These are phyloP conservation scores for Candida parachauliodes DNA, from an alignment of 805 yeast species.

Conservation along the genomic window DNA sequence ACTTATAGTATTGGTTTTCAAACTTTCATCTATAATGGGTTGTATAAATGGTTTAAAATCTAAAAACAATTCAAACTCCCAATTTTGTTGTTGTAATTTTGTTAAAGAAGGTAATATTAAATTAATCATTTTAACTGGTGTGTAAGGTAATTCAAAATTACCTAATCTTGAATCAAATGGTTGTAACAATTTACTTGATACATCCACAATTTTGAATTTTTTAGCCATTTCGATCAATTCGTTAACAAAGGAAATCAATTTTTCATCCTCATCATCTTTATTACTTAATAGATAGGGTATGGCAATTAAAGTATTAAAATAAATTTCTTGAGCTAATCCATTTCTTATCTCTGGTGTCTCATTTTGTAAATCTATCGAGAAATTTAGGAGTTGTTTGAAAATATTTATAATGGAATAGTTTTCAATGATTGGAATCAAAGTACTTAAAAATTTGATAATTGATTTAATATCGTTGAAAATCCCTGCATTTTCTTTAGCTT, in stretches of 20 bases:
- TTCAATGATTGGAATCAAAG: slow-evolving; percentile 61
- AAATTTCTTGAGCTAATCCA: slow-evolving; percentile 67
- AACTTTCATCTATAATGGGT: slow-evolving; percentile 31
- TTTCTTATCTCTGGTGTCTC: slow-evolving; percentile 30
- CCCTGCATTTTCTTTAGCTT: slow-evolving; percentile 41
- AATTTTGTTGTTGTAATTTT: slow-evolving; percentile 32
- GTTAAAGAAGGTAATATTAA: slow-evolving; percentile 50
- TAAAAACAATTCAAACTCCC: slow-evolving; percentile 38
- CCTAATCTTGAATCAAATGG: slow-evolving; percentile 35
- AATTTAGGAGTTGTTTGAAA: slow-evolving; percentile 49
- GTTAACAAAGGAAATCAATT: slow-evolving; percentile 25
- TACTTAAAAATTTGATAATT: slow-evolving; percentile 63
- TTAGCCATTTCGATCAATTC: slow-evolving; percentile 47
- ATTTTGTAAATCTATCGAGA: slow-evolving; percentile 55
- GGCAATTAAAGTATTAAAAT: slow-evolving; percentile 55
- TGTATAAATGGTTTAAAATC: slow-evolving; percentile 27
- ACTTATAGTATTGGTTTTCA: slow-evolving; percentile 34
- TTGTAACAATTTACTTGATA: slow-evolving; percentile 20
- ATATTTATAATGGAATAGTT: slow-evolving; percentile 38
- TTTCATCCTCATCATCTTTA: slow-evolving; percentile 29
- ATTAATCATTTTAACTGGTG: slow-evolving; percentile 45
- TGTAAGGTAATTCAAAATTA: slow-evolving; percentile 44
- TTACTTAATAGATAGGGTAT: slow-evolving; percentile 61
- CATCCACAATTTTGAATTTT: slow-evolving; percentile 27
- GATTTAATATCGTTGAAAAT: slow-evolving; percentile 70